Evolutionary conservation across 306 rosid genomes (phyloP).

Genomic region (Glycine soja): DNA sequence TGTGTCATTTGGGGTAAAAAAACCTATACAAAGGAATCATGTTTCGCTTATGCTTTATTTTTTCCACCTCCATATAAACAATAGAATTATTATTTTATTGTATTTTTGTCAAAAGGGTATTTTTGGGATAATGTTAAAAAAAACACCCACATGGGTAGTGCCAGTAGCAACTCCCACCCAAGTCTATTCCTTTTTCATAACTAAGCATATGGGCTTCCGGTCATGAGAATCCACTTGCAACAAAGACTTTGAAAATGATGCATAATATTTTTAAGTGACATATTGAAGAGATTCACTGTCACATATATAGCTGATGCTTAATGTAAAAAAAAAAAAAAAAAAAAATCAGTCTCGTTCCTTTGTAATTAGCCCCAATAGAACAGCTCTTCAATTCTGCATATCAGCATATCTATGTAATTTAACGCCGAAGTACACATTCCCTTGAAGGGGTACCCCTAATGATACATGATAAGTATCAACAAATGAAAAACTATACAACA

Average conservation of each 20-base stretch:
- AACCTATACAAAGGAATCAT: too few relatives aligned
- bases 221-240: background rate
- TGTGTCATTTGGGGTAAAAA: too few relatives aligned
- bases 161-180: background rate
- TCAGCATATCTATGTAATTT: background rate
- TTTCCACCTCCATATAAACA: too few relatives aligned
- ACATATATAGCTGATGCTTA: background rate
- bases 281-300: background rate
- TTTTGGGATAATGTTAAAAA: too few relatives aligned
- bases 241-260: background rate
- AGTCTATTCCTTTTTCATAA: background rate
- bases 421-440: background rate
- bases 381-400: background rate
- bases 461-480: background rate
- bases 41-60: too few relatives aligned
- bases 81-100: too few relatives aligned
- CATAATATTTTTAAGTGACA: background rate
- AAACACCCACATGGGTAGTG: too few relatives aligned
- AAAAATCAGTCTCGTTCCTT: background rate
- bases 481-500: constrained; percentile 11
- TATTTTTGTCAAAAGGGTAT: too few relatives aligned
- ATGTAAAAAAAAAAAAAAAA: background rate
- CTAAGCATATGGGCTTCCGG: background rate
- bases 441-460: background rate
- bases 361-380: background rate